Base-by-base conservation (phyloP, 257 asterid genomes). In the Solanum appendiculatum region DNA sequence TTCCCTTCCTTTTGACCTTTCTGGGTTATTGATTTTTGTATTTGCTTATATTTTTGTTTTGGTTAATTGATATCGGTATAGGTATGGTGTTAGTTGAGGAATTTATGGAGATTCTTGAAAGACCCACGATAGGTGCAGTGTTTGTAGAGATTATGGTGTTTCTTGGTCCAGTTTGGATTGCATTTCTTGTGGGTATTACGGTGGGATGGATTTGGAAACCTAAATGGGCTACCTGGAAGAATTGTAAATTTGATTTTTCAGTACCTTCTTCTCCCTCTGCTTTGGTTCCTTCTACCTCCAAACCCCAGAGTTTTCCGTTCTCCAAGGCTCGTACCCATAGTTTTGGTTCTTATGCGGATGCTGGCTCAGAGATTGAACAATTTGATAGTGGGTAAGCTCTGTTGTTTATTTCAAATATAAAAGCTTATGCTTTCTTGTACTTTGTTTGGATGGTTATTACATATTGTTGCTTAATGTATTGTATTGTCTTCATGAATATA, bases 171-270 rank as follows among this genome's bases (percentile, higher is more conserved):
- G 92, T 96, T 89, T 89, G 97, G 95, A 51, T 97, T 89, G 96
- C 97, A 39, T 95, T 97, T 89, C 21, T 95, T 63, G 11, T 92
- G 69, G 99, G 99, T 85, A 46, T 97, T 60, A 81, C 93, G 37
- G 85, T 92, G 33, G 99, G 99, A 33, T 97, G 99, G 99, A 94
- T 90, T 82, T 97, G 99, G 99, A 97, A 91, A 90, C 99, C 99
- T 70, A 92, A 90, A 91, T 92, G 99, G 99, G 95, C 92, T 85
- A 85, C 89, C 64, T 91, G 93, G 51, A 87, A 89, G 83, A 90
- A 90, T 87, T 93, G 91, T 88, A 94, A 94, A 86, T 91, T 92
- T 80, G 95, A 93, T 16, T 81, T 91, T 86, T 93, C 97, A 56
- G 88, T 92, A 10, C 98, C 98, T 88, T 88, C 94, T 39, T 94